Evolutionary conservation across 495 filamentous ascomycete species (phyloP), one percentile per base, ranked within the genome.

Genomic region (Paragyromitra xinjiangensis): DNA sequence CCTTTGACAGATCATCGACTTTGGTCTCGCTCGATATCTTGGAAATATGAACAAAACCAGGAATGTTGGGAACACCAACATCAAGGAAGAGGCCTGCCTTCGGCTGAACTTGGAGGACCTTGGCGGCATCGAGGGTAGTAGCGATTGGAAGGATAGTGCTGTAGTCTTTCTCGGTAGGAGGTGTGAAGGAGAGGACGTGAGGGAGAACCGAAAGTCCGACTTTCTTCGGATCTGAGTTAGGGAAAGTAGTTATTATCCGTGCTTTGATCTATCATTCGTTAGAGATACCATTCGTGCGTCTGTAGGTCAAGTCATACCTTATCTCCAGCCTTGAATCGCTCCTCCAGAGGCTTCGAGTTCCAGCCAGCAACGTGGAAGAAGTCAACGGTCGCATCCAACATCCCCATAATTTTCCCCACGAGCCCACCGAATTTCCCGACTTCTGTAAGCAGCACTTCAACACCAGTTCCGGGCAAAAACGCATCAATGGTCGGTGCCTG

Each of bases 11-110:
- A 5, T 86, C 88, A 81, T 97, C 95, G 66, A 97, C 87, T 83
- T 93, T 96, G 44, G 89, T 90, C 83, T 99, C 94, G 39, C 78
- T 77, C 44, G 93, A 90, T 69, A 99, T 87, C 70, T 91, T 89
- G 0, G 95, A 98, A 59, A 98, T 96, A 83, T 99, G 95, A 11
- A 95, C 93, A 83, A 95, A 98, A 45, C 94, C 95, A 51, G 90
- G 85, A 55, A 95, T 87, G 40, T 89, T 90, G 51, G 89, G 86
- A 9, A 92, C 86, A 12, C 93, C 93, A 50, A 97, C 85, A 82
- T 96, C 90, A 6, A 95, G 87, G 79, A 95, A 96, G 0, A 98
- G 84, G 48, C 95, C 95, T 68, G 91, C 84, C 12, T 89, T 88
- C 24, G 91, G 86, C 64, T 95, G 91, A 16, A 97, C 92, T 77